Evolutionary conservation across 495 filamentous ascomycete species (phyloP).

Genomic region (Friedmanniomyces simplex): DNA sequence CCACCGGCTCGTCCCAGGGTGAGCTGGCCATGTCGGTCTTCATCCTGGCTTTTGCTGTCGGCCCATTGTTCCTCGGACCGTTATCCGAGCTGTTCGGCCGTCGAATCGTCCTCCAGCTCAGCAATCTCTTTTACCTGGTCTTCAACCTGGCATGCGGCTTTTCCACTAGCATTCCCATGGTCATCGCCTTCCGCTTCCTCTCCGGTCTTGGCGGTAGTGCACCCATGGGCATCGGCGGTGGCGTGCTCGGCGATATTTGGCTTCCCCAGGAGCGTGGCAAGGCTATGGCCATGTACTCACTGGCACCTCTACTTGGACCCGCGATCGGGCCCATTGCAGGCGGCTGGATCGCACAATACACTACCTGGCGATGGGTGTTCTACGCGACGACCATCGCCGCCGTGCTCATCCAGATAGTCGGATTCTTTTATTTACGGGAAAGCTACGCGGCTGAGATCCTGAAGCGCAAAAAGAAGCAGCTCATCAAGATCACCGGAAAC

Average conservation of each 20-base stretch:
- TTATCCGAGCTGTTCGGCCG: conserved; percentile 34
- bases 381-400: conserved; percentile 47
- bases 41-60: conserved; percentile 62
- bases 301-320: conserved; percentile 34
- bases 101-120: conserved; percentile 29
- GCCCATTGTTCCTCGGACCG: conserved; percentile 35
- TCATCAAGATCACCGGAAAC: conserved; percentile 58
- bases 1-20: conserved; percentile 37
- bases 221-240: conserved; percentile 33
- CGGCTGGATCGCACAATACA: conserved; percentile 53
- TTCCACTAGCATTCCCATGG: conserved; percentile 26
- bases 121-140: conserved; percentile 32
- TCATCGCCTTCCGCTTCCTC: conserved; percentile 35
- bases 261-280: conserved; percentile 32
- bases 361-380: conserved; percentile 38
- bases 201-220: conserved; percentile 34
- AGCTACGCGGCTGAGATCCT: conserved; percentile 60
- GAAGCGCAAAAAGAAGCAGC: conserved; percentile 40
- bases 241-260: conserved; percentile 32
- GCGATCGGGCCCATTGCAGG: conserved; percentile 35
- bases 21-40: conserved; percentile 61
- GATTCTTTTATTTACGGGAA: conserved; percentile 58
- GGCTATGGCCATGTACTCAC: conserved; percentile 32
- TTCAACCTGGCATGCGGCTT: conserved; percentile 36
- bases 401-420: conserved; percentile 49